Base-by-base conservation (phyloP, 2,329 filamentous ascomycete genomes). In the Alternaria sp. region DNA sequence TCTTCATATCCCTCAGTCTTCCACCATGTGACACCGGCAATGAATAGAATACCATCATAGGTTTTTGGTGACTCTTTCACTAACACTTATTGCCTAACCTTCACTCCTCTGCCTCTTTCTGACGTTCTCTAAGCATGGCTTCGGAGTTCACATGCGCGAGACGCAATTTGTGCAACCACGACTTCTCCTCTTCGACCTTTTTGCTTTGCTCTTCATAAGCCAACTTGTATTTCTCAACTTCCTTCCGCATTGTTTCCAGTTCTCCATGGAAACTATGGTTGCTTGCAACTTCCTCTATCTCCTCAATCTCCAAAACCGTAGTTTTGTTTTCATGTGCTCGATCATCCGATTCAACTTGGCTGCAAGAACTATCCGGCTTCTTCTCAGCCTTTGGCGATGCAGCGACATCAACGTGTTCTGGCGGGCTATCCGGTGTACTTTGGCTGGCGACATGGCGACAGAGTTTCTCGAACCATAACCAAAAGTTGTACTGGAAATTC, bases 401-500 rank as follows among this genome's bases (percentile, higher is more conserved):
- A 28, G 22, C 24, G 7, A 22, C 24, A 16, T 44, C 8, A 5
- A 5, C 42, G 7, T 28, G 1, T 28, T 38, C 8, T n/a, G 9
- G 46, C 46, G 20, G 4, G 9, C 7, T 12, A 32, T 12, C 14
- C 16, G 7, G n/a, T 9, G 5, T 16, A n/a, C 11, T 4, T 36
- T 48, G 46, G 30, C 22, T 22, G 8, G 46, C 30, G 1, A 48
- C 30, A 48, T 48, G 46, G 18, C 7, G 46, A 36, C 30, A 48
- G 14, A 36, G 46, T 16, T 48, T 48, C 46, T 48, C 46, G 12
- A 48, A 48, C 7, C 46, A 48, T 16, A 24, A 18, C 46, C 46
- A 48, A 2, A 36, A 48, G 1, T 24, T 7, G 30, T 48, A 4
- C 46, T 24, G 14, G 46, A 36, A 48, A 3, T 30, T 14, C 4